These are phyloP conservation scores for Alternaria rosae DNA, from an alignment of 2,329 filamentous ascomycete species.

Conservation along the genomic window DNA sequence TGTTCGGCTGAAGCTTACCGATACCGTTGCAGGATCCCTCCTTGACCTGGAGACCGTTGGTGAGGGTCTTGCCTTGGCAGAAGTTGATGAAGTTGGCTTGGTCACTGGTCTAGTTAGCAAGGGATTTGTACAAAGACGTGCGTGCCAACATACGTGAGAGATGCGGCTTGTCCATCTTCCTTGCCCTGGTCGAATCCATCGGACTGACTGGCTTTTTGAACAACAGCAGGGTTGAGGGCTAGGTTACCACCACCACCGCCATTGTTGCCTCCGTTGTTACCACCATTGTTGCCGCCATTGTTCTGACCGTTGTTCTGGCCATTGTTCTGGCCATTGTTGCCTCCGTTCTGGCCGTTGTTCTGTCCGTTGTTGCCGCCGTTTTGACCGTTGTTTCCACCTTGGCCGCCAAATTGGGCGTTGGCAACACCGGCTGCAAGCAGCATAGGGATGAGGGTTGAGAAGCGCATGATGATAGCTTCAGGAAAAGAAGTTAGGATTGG, in stretches of 20 bases:
- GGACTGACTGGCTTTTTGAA: slow-evolving; percentile 54
- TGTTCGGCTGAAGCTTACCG: slow-evolving; percentile 37
- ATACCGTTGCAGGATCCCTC: slow-evolving; percentile 65
- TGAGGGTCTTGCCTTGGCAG: slow-evolving; percentile 62
- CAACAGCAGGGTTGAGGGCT: slow-evolving; percentile 48
- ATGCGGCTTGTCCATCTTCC: slow-evolving; percentile 54
- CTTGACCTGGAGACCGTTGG: slow-evolving; percentile 62
- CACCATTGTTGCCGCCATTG: slow-evolving; percentile 9
- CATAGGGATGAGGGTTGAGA: slow-evolving; percentile 44
- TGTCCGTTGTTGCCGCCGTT: slow-evolving; percentile 20
- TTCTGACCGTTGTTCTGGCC: slow-evolving; percentile 20
- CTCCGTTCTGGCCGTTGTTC: slow-evolving; percentile 20
- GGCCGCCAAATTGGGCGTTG: slow-evolving; percentile 40
- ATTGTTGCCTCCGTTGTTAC: slow-evolving; percentile 8
- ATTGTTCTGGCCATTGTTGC: slow-evolving; percentile 25
- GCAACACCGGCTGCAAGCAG: slow-evolving; percentile 46
- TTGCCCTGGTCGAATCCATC: slow-evolving; percentile 51
- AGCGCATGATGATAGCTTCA: slow-evolving; percentile 40
- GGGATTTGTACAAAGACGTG: background rate
- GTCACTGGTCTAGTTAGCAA: slow-evolving; percentile 48
- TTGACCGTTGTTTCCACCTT: slow-evolving; percentile 22
- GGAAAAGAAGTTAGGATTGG: slow-evolving; percentile 27
- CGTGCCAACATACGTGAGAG: slow-evolving; percentile 52
- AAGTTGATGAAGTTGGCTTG: slow-evolving; percentile 67
- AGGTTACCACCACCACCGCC: slow-evolving; percentile 25